Evolutionary conservation across 371 early-diverging fungal species (phyloP).

Genomic region (Apophysomyces trapeziformis): DNA sequence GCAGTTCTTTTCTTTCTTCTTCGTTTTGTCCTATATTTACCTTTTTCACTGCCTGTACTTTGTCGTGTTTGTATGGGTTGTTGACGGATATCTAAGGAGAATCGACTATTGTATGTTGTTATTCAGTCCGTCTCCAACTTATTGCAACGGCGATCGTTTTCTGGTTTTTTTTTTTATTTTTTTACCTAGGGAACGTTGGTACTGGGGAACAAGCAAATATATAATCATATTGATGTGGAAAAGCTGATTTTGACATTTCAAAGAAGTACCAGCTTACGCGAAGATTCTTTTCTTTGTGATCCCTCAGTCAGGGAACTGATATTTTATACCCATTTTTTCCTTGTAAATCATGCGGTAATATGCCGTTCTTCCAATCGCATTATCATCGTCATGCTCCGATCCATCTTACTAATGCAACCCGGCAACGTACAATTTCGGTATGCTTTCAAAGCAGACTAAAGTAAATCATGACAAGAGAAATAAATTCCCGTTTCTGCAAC

Average conservation of each 20-base stretch:
- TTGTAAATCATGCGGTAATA: not conserved
- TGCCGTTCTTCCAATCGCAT: not conserved
- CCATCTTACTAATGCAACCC: slow-evolving; percentile 3
- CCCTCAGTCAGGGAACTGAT: not conserved
- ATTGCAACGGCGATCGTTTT: not conserved
- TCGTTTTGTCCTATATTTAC: slow-evolving; percentile 1
- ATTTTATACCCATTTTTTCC: slow-evolving; percentile 7
- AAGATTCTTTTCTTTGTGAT: not conserved
- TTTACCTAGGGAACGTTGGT: slow-evolving; percentile 19
- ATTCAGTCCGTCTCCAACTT: not conserved
- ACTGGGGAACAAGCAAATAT: slow-evolving; percentile 19
- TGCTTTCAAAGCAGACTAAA: slow-evolving; percentile 8
- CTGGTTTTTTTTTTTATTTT: too few species aligned
- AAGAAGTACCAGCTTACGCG: not conserved
- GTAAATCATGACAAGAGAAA: slow-evolving; percentile 13
- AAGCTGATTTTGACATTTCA: slow-evolving; percentile 3
- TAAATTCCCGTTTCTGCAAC: slow-evolving; percentile 7
- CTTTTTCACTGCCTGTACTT: slow-evolving; percentile 27
- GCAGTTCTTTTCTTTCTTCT: too few species aligned
- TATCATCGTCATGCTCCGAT: slow-evolving; percentile 10
- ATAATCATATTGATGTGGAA: slow-evolving; percentile 20
- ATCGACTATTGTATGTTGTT: slow-evolving; percentile 3
- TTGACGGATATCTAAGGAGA: slow-evolving; percentile 21
- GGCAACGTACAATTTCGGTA: slow-evolving; percentile 8
- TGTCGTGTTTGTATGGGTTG: slow-evolving; percentile 28